Evolutionary conservation across 164 flowering plant genomes (phyloP), one percentile per base, ranked within the genome.

Genomic region (Umbellularia californica): DNA sequence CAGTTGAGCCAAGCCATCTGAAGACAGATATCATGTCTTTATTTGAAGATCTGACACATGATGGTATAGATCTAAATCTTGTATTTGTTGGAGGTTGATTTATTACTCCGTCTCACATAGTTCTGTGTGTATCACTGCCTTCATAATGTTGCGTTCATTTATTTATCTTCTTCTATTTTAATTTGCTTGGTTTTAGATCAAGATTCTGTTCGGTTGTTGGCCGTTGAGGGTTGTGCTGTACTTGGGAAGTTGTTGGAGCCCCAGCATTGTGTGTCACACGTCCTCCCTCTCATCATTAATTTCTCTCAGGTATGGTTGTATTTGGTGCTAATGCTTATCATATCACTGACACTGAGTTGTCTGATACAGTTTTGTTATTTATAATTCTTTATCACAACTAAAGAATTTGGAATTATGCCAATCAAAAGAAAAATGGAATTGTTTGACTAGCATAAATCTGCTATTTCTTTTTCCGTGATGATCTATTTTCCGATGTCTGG

Each of bases 181-280:
- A 70, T 70, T 51, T 70, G 22, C 60, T 51, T 17, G 50, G 2
- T 81, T 81, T 69, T 82, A 95, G 99, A 95, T 81, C 99, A 95
- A 81, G 99, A 95, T 83, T 95, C 99, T 82, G 99, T 95, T 65
- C 89, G 99, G 15, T 79, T 95, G 64, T 80, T 95, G 81, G 98
- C 99, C 76, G 99, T 95, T 80, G 99, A 95, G 84, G 97, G 96
- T 23, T 95, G 98, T 86, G 97, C 98, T 72, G 90, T 97, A 58
- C 94, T 95, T 77, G 99, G 98, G 51, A 95, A 92, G 83, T 82
- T 93, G 85, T 83, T 95, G 89, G 98, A 93, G 77, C 92, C 97
- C 23, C 92, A 89, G 72, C 97, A 95, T 76, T 92, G 97, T 81
- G 93, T 95, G 60, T 84, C 90, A 51, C 99, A 88, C 78, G 90